Percentiles rank a stretch among this genome's conserved stretches.
Evolutionary conservation across 2,329 filamentous ascomycete species (phyloP).

Genomic region (Colletotrichum lupini): DNA sequence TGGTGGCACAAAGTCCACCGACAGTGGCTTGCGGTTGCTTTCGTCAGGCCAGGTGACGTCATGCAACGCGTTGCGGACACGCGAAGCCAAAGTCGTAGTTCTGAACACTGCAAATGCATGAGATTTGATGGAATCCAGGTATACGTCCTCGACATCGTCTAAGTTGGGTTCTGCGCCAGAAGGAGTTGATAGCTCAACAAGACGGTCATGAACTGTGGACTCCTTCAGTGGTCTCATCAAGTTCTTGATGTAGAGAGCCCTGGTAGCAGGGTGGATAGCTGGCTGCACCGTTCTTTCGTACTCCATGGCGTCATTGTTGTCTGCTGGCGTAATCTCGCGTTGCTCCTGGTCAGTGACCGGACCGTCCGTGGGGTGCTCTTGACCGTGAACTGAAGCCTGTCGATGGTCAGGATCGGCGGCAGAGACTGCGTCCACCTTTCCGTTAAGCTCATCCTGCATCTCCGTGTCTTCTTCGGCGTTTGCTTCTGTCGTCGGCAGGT

Average conservation of each 20-base stretch:
- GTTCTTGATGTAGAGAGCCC: conserved; percentile 88
- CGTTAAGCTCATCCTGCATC: conserved; percentile 16
- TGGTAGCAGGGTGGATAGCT: conserved; percentile 77
- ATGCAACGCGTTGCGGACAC: conserved; percentile 82
- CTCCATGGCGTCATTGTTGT: conserved; percentile 44
- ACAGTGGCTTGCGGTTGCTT: conserved; percentile 83
- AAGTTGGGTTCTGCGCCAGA: conserved; percentile 61
- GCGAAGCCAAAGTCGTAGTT: conserved; percentile 75
- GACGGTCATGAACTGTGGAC: conserved; percentile 73
- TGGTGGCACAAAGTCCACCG: conserved; percentile 89
- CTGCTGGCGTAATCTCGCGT: background rate
- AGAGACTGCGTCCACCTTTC: background rate
- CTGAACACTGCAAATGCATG: conserved; percentile 86
- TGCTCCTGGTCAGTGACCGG: background rate
- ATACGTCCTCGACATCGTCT: conserved; percentile 74
- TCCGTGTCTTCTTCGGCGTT: background rate
- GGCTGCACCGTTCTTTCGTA: conserved; percentile 56
- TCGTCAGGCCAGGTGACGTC: conserved; percentile 88
- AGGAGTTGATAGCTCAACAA: conserved; percentile 75
- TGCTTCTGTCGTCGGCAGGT: background rate
- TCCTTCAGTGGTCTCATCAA: conserved; percentile 88
- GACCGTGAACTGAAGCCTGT: background rate
- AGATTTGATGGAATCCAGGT: conserved; percentile 86
- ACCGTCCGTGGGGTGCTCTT: background rate
- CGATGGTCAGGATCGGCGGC: background rate